Base-by-base conservation (phyloP, 352 stramenopile genomes). In the Pythium phragmiticola region DNA sequence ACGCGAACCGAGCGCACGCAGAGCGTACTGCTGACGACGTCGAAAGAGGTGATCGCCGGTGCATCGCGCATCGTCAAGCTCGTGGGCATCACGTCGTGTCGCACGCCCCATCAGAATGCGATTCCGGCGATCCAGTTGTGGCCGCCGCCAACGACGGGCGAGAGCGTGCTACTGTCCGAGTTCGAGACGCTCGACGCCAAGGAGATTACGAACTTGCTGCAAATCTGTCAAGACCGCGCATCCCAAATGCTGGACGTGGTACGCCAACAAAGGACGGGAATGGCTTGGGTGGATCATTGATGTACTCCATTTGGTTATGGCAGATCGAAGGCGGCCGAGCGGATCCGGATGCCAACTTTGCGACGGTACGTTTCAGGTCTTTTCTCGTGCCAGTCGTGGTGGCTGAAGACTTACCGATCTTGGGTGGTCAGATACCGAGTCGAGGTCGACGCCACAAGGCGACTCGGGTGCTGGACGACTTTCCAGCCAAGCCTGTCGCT, bases 221-320 rank as follows among this genome's bases (percentile, higher is more conserved):
- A 89, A 41, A 81, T 91, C 23, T 94, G 86, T 39, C 81, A 91
- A 60, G 81, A 92, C 43, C 80, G 84, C 21, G 77, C 80, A 17
- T 74, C 68, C 6, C 50, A 78, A 16, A 90, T 94, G 79, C 76
- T 94, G 26, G 86, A 94, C 41, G 72, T 80, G 56, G 85, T 90
- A 57, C 37, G 78, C 73, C n/a, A 47, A 50, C 45, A 23, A 23
- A 48, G 7, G 42, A n/a, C 47, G 47, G 7, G 37, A 17, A 12
- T 42, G 37, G 26, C 4, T 42, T 12, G 9, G 37, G 14, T 17
- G 37, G 37, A 42, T 42, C 37, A 42, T 17, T 42, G 37, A 16
- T 6, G 9, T 16, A 42, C 37, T 42, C 17, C 17, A 42, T 41
- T 28, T 28, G 33, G 16, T 39, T 33, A 4, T 37, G 3, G 23